These are phyloP conservation scores for Hemerocallis citrina DNA, from an alignment of 106 monocot species.

Conservation along the genomic window DNA sequence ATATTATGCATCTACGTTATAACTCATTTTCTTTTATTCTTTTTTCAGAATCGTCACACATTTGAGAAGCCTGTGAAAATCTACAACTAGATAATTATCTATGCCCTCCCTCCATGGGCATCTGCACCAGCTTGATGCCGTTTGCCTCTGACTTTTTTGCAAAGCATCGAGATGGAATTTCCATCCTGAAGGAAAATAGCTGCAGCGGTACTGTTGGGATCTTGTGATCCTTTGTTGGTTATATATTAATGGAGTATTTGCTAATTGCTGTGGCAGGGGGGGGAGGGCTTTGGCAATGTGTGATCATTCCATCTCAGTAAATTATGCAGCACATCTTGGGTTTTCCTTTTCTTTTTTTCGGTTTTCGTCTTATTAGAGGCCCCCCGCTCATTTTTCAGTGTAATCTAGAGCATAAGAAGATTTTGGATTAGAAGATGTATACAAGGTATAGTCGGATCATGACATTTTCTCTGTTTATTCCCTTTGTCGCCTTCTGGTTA, in stretches of 20 bases:
- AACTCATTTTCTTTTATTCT: neutral
- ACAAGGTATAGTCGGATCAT: conserved; percentile 8
- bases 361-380: no score
- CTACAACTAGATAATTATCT: conserved; percentile 40
- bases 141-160: neutral
- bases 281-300: neutral
- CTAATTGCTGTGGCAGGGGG: neutral
- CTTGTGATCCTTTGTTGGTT: neutral
- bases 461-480: conserved; percentile 1
- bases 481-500: neutral
- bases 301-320: neutral
- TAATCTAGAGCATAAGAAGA: conserved; percentile 9
- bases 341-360: neutral
- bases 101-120: neutral
- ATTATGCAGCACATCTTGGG: neutral
- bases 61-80: conserved; percentile 75
- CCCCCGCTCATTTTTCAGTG: neutral
- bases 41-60: conserved; percentile 45
- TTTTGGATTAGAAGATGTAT: conserved; percentile 14
- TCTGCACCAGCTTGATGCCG: neutral
- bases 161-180: neutral
- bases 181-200: neutral
- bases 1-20: no score
- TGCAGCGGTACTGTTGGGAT: neutral
- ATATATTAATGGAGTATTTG: neutral